phyloP scores from a whole-genome alignment of 441 rosid species.

The Geranium incanum region DNA sequence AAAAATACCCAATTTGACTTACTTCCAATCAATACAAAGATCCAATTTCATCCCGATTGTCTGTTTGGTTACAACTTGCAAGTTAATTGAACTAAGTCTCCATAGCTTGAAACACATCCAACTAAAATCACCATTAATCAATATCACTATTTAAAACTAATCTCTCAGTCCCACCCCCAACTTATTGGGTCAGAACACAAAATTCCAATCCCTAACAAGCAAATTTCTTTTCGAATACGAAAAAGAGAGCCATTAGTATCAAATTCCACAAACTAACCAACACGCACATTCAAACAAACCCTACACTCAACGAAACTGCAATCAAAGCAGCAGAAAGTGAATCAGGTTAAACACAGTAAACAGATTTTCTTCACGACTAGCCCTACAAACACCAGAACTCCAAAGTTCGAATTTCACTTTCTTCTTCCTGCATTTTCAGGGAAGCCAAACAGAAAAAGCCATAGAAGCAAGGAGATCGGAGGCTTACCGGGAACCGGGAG shows the following conservation, averaged over 20 bases:
- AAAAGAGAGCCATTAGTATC: no score
- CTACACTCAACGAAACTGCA: background rate
- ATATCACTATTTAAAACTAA: no score
- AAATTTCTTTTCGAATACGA: background rate
- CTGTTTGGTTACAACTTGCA: no score
- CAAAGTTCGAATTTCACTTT: background rate
- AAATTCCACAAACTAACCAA: background rate
- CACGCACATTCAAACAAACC: background rate
- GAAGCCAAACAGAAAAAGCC: background rate
- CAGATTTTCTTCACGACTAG: background rate
- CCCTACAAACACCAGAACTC: background rate
- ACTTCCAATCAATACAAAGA: no score
- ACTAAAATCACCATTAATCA: background rate
- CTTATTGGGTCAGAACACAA: background rate
- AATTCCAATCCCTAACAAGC: background rate
- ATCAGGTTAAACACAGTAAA: background rate
- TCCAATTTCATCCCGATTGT: no score
- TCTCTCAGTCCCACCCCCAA: background rate
- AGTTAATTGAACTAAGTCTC: no score
- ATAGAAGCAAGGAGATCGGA: background rate
- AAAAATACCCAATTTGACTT: no score
- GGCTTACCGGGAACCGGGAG: slow-evolving; percentile 28
- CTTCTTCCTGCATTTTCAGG: background rate
- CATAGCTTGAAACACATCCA: background rate
- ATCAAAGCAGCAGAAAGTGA: background rate